phyloP scores from a whole-genome alignment of 495 filamentous ascomycete species.

The Jackrogersella multiformis region DNA sequence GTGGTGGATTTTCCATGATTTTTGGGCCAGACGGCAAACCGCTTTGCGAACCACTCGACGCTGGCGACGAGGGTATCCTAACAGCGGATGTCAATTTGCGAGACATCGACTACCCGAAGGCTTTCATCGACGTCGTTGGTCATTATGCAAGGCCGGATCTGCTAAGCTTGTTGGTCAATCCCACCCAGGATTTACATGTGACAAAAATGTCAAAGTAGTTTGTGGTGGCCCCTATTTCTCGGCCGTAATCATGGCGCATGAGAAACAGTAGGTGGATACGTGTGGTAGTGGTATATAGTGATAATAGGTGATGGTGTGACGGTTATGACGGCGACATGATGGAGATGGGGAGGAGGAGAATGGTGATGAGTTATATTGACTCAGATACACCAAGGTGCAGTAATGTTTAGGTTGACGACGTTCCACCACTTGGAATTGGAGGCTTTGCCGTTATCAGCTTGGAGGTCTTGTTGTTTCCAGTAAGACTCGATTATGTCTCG shows the following conservation, averaged over 20 bases:
- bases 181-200: conserved; percentile 43
- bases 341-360: neutral
- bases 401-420: conserved; percentile 43
- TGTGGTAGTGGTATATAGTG: neutral
- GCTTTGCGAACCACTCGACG: conserved; percentile 50
- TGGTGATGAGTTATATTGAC: neutral
- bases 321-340: neutral
- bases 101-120: conserved; percentile 50
- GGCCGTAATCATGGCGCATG: neutral
- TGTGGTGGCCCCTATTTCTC: no score
- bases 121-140: conserved; percentile 58
- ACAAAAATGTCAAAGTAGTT: conserved; percentile 45
- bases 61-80: conserved; percentile 55
- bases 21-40: conserved; percentile 64
- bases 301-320: neutral
- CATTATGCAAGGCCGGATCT: conserved; percentile 67
- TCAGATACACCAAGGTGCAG: conserved; percentile 49
- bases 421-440: conserved; percentile 49
- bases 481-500: conserved; percentile 49
- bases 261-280: neutral
- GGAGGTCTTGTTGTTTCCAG: conserved; percentile 51
- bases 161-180: conserved; percentile 60
- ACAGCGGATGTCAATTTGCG: conserved; percentile 58
- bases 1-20: conserved; percentile 61
- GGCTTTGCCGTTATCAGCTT: conserved; percentile 43